phyloP scores from a whole-genome alignment of 805 yeast genomes.

The Tetrapisispora namnaoensis region DNA sequence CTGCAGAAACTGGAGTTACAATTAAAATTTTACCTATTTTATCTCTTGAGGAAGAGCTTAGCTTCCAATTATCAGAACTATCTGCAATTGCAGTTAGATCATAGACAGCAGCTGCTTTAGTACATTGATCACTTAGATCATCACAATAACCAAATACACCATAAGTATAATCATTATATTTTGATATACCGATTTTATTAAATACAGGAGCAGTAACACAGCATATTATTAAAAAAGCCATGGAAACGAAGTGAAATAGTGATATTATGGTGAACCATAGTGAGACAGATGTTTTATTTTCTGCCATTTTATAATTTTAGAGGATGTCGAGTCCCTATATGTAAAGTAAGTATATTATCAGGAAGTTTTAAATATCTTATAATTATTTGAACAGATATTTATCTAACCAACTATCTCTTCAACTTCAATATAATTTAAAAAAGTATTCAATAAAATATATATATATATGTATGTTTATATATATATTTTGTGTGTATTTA shows the following conservation, averaged over 20 bases:
- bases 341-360: too few relatives aligned
- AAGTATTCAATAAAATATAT: too few relatives aligned
- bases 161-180: conserved; percentile 34
- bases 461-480: too few relatives aligned
- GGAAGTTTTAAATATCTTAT: too few relatives aligned
- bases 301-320: background rate
- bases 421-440: too few relatives aligned
- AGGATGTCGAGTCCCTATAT: too few relatives aligned
- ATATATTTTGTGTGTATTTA: too few relatives aligned
- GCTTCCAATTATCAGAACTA: conserved; percentile 33
- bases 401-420: too few relatives aligned
- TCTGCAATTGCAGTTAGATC: conserved; percentile 24
- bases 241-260: conserved; percentile 39
- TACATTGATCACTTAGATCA: conserved; percentile 29
- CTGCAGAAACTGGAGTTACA: conserved; percentile 58
- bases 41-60: conserved; percentile 35
- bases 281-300: background rate
- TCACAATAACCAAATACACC: conserved; percentile 65
- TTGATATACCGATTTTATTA: conserved; percentile 38
- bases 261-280: conserved; percentile 31
- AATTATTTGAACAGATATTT: too few relatives aligned
- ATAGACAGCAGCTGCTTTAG: conserved; percentile 39
- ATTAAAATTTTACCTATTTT: conserved; percentile 46
- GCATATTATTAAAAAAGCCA: conserved; percentile 55
- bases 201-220: conserved; percentile 55